phyloP scores from a whole-genome alignment of 768 basidiomycete species.

The Boletus sp. region DNA sequence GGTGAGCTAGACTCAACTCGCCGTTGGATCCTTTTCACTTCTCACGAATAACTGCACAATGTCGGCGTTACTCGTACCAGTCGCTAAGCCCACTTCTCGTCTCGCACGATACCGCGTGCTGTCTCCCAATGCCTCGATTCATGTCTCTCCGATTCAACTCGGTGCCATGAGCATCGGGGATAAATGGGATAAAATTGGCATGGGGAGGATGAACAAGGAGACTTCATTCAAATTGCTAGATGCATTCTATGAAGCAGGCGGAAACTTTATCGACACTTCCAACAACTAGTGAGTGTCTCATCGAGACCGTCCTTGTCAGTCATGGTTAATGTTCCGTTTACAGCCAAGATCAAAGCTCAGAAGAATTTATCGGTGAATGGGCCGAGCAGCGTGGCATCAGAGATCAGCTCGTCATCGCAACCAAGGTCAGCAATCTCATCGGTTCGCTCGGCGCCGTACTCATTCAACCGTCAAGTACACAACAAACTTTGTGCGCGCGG shows the following conservation, averaged over 20 bases:
- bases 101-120: conserved; percentile 41
- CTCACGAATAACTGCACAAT: not conserved
- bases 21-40: not conserved
- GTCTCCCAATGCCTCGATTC: conserved; percentile 40
- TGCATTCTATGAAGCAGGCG: conserved; percentile 42
- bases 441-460: not conserved
- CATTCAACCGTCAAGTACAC: conserved; percentile 19
- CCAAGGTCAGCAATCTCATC: conserved; percentile 27
- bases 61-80: conserved; percentile 4
- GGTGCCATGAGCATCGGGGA: conserved; percentile 49
- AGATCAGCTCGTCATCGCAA: conserved; percentile 45
- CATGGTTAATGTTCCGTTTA: not conserved
- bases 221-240: conserved; percentile 44
- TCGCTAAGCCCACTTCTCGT: conserved; percentile 29
- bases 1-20: not conserved
- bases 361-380: conserved; percentile 50
- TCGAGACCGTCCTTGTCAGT: not conserved
- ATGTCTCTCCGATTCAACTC: conserved; percentile 47
- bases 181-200: conserved; percentile 34
- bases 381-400: conserved; percentile 38
- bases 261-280: conserved; percentile 49
- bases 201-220: conserved; percentile 45
- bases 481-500: conserved; percentile 16
- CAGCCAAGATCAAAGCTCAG: conserved; percentile 40
- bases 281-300: conserved; percentile 38